A percentile compares a stretch with the other conserved stretches of the same genome.
Evolutionary conservation across 306 rosid species (phyloP).

Genomic region (Malus sylvestris): DNA sequence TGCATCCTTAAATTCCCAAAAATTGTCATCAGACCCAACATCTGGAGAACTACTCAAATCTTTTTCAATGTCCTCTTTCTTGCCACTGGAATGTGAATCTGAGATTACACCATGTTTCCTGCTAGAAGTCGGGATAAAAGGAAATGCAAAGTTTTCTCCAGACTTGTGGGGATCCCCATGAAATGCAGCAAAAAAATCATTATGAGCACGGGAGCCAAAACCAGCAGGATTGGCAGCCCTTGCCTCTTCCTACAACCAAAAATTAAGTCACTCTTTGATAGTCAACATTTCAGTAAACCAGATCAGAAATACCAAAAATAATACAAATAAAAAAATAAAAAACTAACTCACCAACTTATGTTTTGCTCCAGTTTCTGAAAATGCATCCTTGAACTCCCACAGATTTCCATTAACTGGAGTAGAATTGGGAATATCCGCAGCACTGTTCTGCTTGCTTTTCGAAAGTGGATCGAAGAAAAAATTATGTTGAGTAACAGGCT

Average conservation of each 20-base stretch:
- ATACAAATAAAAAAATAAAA: not conserved
- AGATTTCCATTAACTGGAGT: conserved; percentile 17
- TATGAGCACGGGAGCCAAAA: conserved; percentile 19
- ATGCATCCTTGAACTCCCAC: conserved; percentile 41
- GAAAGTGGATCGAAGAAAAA: conserved; percentile 14
- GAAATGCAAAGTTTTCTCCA: conserved; percentile 32
- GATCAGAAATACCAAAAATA: not conserved
- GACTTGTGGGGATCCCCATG: conserved; percentile 28
- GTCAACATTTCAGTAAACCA: not conserved
- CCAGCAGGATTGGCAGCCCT: conserved; percentile 28
- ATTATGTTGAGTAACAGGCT: conserved; percentile 20
- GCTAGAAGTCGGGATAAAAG: conserved; percentile 33
- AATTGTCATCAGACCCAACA: conserved; percentile 18
- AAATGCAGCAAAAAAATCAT: conserved; percentile 28
- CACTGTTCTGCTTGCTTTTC: conserved; percentile 22
- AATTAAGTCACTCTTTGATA: conserved; percentile 9
- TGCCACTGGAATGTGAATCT: conserved; percentile 25
- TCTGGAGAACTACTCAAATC: conserved; percentile 1
- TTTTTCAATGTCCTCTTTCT: conserved; percentile 11
- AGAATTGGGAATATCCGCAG: conserved; percentile 14
- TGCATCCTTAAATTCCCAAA: conserved; percentile 30
- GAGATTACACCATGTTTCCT: conserved; percentile 17
- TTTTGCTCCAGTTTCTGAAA: conserved; percentile 35
- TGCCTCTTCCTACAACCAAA: conserved; percentile 40
- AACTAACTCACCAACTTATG: conserved; percentile 42